Percentiles rank a stretch among this genome's conserved stretches.
phyloP scores from a whole-genome alignment of 2,329 filamentous ascomycete genomes.

The Cordyceps javanica region DNA sequence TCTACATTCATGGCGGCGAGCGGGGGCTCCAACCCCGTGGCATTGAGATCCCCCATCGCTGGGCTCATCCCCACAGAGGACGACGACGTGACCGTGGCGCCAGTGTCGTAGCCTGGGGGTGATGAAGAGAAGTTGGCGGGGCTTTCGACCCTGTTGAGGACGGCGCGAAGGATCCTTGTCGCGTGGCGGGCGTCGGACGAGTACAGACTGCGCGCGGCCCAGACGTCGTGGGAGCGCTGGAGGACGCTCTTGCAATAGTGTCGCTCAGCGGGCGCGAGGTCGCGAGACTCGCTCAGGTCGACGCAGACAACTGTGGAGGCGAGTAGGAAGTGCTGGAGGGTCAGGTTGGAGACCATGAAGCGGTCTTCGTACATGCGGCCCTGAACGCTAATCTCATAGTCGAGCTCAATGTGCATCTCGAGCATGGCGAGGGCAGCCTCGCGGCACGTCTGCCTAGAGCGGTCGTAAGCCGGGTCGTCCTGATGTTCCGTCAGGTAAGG shows the following conservation, averaged over 20 bases:
- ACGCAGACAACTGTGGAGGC: constrained; percentile 55
- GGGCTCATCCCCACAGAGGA: neutral
- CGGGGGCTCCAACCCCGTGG: neutral
- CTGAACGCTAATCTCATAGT: constrained; percentile 38
- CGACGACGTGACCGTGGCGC: neutral
- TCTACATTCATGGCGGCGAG: constrained; percentile 7
- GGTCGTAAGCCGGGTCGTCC: constrained; percentile 29
- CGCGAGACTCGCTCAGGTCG: constrained; percentile 36
- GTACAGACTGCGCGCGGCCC: constrained; percentile 30
- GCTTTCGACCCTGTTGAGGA: constrained; percentile 31
- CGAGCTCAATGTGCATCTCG: constrained; percentile 41
- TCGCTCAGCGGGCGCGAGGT: constrained; percentile 26
- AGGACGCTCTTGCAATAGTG: constrained; percentile 31
- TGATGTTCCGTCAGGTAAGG: constrained; percentile 37
- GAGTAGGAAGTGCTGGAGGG: constrained; percentile 48
- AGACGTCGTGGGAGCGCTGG: constrained; percentile 35
- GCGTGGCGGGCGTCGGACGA: constrained; percentile 39
- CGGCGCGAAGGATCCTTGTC: constrained; percentile 35
- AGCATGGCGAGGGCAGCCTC: constrained; percentile 39
- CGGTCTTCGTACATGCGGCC: constrained; percentile 46
- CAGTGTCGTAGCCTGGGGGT: neutral
- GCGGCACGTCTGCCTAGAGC: constrained; percentile 36
- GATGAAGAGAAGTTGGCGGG: neutral
- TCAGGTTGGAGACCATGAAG: constrained; percentile 48
- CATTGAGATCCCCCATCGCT: neutral